A percentile compares a stretch with the other conserved stretches of the same genome.
These are phyloP conservation scores for Collybiopsis confluens DNA, from an alignment of 768 basidiomycete genomes.

Conservation along the genomic window DNA sequence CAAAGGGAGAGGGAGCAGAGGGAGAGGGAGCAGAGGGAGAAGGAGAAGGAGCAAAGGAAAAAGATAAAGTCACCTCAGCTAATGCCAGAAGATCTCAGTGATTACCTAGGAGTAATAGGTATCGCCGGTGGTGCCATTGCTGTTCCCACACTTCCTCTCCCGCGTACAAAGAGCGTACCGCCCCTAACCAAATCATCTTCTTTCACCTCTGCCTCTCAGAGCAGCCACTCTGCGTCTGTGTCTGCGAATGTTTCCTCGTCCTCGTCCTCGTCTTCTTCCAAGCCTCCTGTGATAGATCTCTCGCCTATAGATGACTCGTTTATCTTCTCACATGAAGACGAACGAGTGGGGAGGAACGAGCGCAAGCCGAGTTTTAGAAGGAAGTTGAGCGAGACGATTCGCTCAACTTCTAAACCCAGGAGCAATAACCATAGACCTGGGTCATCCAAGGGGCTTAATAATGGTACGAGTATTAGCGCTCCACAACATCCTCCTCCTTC, in stretches of 20 bases:
- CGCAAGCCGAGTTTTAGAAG: slow-evolving; percentile 24
- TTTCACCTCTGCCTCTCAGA: not conserved
- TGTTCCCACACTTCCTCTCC: slow-evolving; percentile 13
- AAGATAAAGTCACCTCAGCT: slow-evolving; percentile 14
- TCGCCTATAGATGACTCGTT: slow-evolving; percentile 5
- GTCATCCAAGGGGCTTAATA: slow-evolving; percentile 6
- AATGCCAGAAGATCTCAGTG: slow-evolving; percentile 1
- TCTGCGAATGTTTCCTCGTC: no score
- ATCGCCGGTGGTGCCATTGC: not conserved
- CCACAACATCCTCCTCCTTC: no score
- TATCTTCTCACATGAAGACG: slow-evolving; percentile 9
- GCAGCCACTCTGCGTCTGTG: no score
- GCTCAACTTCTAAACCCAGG: slow-evolving; percentile 12
- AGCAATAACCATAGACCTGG: slow-evolving; percentile 8
- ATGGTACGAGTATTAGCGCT: not conserved
- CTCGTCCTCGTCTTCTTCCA: not conserved
- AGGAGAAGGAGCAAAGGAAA: slow-evolving; percentile 12
- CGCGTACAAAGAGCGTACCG: slow-evolving; percentile 54
- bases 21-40: slow-evolving; percentile 16
- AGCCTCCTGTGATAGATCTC: slow-evolving; percentile 3
- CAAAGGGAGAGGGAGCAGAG: slow-evolving; percentile 14
- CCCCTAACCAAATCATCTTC: slow-evolving; percentile 20
- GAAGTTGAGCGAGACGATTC: slow-evolving; percentile 22
- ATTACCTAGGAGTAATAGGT: not conserved
- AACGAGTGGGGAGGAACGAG: slow-evolving; percentile 22